These are phyloP conservation scores for Leishmania lainsoni DNA, from an alignment of 208 protist genomes.

Conservation along the genomic window DNA sequence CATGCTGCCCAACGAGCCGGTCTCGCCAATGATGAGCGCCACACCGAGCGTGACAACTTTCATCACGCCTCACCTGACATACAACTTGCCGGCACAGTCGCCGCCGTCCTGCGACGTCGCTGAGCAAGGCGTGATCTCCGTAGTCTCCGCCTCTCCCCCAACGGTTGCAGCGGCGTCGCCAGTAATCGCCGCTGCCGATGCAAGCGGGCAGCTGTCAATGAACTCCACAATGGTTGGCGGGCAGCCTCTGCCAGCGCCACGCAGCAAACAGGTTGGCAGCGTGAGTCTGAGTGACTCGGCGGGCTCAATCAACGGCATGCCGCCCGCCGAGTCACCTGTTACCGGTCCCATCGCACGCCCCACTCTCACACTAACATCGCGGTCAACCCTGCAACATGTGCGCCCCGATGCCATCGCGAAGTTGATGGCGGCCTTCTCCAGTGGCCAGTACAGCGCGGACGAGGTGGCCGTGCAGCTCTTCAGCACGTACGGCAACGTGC, in stretches of 20 bases:
- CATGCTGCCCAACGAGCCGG: constrained; percentile 19
- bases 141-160: not conserved
- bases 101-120: not conserved
- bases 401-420: constrained; percentile 54
- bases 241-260: constrained; percentile 51
- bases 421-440: constrained; percentile 54
- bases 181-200: not conserved
- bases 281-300: constrained; percentile 18
- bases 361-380: constrained; percentile 23
- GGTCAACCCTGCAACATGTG: constrained; percentile 29
- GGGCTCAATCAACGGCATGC: constrained; percentile 23
- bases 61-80: constrained; percentile 3
- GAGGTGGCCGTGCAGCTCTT: constrained; percentile 43
- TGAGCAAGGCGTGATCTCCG: not conserved
- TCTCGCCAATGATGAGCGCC: constrained; percentile 10
- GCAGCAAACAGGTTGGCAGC: constrained; percentile 38
- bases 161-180: not conserved
- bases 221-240: constrained; percentile 40
- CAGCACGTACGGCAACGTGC: constrained; percentile 45
- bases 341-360: constrained; percentile 11
- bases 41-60: not conserved
- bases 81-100: not conserved
- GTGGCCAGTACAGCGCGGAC: constrained; percentile 22
- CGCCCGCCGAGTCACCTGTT: constrained; percentile 12
- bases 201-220: constrained; percentile 10